Base-by-base conservation (phyloP, 2,329 filamentous ascomycete species). In the Cryphonectria naterciae region DNA sequence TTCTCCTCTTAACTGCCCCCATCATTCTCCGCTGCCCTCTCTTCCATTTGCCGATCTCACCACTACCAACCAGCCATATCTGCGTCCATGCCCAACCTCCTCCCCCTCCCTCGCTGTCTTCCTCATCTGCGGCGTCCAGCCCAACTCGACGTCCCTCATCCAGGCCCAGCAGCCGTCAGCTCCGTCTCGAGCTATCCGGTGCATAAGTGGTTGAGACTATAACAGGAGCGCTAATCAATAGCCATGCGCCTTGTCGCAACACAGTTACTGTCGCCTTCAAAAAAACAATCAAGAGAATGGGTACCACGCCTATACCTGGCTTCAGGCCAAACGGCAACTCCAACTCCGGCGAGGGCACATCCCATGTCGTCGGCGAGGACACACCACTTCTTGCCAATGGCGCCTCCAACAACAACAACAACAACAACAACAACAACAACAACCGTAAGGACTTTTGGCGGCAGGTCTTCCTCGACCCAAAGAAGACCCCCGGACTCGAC, bases 401-500 rank as follows among this genome's bases (percentile, higher is more conserved):
- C 56, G 56, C 32, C 28, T n/a, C n/a, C n/a, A 63, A 68, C 54
- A 73, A 73, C 41, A 70, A 71, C 64, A 71, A 70, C 64, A 63
- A 68, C 54, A 73, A 73, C 41, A 70, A 71, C 64, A 71, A 70
- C 64, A 63, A 68, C 54, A 73, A 73, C 41, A 70, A 71, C 64
- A 71, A 70, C 64, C 74, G 69, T 22, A 69, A 65, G 60, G 74
- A 73, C 70, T 78, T 79, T 62, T 76, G 75, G 71, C 75, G 73
- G 64, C 76, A 74, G 22, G 71, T 89, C 77, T 82, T 90, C 73
- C 82, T 88, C 75, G 82, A 87, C 74, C 77, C 79, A 63, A 81
- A 80, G 35, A 78, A 82, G 72, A 89, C 86, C 0, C 87, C 87
- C 1, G 88, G 88, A 65, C 80, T 80, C 68, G 80, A 88, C 70